A percentile compares a stretch with the other conserved stretches of the same genome.
These are phyloP conservation scores for Cryphonectria naterciae DNA, from an alignment of 2,329 filamentous ascomycete genomes.

Conservation along the genomic window DNA sequence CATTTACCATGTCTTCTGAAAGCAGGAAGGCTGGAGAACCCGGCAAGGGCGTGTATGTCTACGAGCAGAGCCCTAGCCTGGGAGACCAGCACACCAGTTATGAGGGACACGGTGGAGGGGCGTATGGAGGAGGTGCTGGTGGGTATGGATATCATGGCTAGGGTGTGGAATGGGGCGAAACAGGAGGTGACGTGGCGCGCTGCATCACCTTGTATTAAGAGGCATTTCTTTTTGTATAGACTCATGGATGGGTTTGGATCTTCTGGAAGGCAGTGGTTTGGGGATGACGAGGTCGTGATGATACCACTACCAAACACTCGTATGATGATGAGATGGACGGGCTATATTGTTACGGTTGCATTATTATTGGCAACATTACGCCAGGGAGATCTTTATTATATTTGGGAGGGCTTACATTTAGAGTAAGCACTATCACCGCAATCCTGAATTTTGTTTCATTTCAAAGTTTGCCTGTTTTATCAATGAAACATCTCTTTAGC, in stretches of 20 bases:
- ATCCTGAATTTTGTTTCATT: neutral
- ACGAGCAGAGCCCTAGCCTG: neutral
- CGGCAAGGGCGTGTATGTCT: neutral
- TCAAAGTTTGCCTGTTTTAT: neutral
- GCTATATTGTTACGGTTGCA: neutral
- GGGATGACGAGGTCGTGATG: neutral
- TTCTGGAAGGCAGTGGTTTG: neutral
- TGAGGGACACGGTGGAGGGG: neutral
- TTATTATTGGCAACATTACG: neutral
- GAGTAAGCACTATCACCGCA: neutral
- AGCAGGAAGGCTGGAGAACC: neutral
- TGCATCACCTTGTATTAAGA: neutral
- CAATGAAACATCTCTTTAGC: neutral
- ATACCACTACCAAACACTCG: neutral
- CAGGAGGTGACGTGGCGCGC: neutral
- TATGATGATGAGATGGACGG: neutral
- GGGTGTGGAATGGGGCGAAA: neutral
- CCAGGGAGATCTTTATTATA: neutral
- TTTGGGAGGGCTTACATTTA: too few relatives aligned
- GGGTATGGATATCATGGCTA: neutral
- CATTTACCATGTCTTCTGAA: slow-evolving; percentile 16
- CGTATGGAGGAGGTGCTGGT: neutral
- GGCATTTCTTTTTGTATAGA: neutral
- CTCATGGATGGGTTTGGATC: neutral
- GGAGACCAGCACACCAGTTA: neutral